Evolutionary conservation across 2,329 filamentous ascomycete genomes (phyloP).

Genomic region (Colletotrichum melonis): DNA sequence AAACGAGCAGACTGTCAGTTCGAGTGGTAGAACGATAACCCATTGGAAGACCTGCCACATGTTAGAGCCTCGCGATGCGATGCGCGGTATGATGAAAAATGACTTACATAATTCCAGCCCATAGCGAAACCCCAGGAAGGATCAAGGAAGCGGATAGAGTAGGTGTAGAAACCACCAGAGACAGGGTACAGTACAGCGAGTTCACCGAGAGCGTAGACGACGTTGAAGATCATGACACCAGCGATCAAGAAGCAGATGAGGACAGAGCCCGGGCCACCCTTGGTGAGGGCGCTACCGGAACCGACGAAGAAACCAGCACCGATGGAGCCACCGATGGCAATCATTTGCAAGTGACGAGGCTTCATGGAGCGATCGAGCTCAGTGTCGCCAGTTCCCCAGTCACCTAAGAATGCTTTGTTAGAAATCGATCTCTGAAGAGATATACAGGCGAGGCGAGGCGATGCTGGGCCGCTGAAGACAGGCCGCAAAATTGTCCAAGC

Average conservation of each 20-base stretch:
- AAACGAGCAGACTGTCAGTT: slow-evolving; percentile 61
- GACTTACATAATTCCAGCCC: slow-evolving; percentile 57
- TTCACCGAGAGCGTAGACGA: slow-evolving; percentile 70
- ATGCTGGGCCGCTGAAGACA: too few relatives aligned
- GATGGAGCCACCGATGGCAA: slow-evolving; percentile 71
- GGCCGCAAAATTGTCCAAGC: background rate
- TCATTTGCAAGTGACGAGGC: slow-evolving; percentile 71
- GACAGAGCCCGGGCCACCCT: slow-evolving; percentile 59
- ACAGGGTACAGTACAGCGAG: slow-evolving; percentile 71
- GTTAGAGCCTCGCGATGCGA: background rate
- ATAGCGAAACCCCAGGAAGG: slow-evolving; percentile 69
- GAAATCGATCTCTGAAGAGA: background rate
- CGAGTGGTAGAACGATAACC: slow-evolving; percentile 61
- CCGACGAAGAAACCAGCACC: slow-evolving; percentile 74
- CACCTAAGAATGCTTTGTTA: slow-evolving; percentile 6
- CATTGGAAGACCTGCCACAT: slow-evolving; percentile 55
- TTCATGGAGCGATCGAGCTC: slow-evolving; percentile 62
- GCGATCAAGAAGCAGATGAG: slow-evolving; percentile 65
- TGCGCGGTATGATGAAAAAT: too few relatives aligned
- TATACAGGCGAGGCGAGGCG: background rate
- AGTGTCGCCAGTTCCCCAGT: slow-evolving; percentile 30
- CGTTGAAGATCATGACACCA: slow-evolving; percentile 71
- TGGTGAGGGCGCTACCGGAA: slow-evolving; percentile 64
- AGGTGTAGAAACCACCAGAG: slow-evolving; percentile 72
- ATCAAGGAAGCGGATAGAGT: slow-evolving; percentile 70